Evolutionary conservation across 805 yeast genomes (phyloP), one percentile per base, ranked within the genome.

Genomic region (Ogataea chonburiensis): DNA sequence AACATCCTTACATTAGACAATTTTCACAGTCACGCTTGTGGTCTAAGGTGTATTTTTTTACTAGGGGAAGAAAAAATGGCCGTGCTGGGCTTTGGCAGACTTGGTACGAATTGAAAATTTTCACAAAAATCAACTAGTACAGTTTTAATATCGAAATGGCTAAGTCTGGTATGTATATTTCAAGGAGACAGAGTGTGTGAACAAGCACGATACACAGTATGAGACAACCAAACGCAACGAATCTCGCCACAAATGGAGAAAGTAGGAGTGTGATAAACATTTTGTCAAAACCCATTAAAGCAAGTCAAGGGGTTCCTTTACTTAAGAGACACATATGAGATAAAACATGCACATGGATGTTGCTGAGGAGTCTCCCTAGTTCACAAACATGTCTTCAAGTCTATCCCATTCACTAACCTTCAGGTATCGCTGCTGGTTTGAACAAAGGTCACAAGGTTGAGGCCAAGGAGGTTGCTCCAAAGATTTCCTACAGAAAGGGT

Each of bases 391-490:
- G n/a, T n/a, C n/a, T n/a, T n/a, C n/a, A n/a, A n/a, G n/a, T n/a
- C n/a, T n/a, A n/a, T n/a, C n/a, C n/a, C n/a, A n/a, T n/a, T n/a
- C 37, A 46, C 55, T 31, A 28, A 37, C 29, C 24, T 37, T 12
- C 57, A 79, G 93, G 94, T 73, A 87, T 91, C 71, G 95, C 96
- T 77, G 81, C 81, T 77, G 99, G 99, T 73, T 78, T 82, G 73
- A 94, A 93, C 96, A 91, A 94, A 77, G 99, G 99, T 74, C 94
- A 84, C 94, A 81, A 86, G 76, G 93, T 87, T 75, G 80, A 86
- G 70, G 66, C 81, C 52, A 79, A 82, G 72, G 83, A 80, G 66
- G 80, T 79, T 64, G 82, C 87, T 63, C 85, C 89, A 72, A 87
- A 86, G 70, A 78, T 84, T 64, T 86, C 97, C 50, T 79, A 85